These are phyloP conservation scores for Lunularia cruciata DNA, from an alignment of 225 moss, liverwort and hornwort genomes.

Conservation along the genomic window DNA sequence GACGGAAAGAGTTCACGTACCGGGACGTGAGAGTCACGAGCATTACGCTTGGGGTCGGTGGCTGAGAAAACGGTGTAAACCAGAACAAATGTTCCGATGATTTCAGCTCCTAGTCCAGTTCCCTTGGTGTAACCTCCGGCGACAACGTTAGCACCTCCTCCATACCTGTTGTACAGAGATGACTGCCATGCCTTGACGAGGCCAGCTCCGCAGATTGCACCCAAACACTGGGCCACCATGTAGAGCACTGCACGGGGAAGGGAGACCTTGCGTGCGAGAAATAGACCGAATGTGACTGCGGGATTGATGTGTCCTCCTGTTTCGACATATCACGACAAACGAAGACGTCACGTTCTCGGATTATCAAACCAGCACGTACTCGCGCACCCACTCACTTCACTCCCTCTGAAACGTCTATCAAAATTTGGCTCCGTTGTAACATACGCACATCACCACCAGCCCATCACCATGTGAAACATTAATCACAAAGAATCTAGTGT, in stretches of 20 bases:
- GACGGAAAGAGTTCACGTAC: conserved; percentile 4
- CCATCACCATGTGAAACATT: no score
- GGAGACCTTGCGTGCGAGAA: conserved; percentile 29
- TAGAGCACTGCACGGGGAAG: conserved; percentile 27
- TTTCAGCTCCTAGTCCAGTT: conserved; percentile 35
- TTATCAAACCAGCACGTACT: no score
- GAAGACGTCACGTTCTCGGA: no score
- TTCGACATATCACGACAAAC: neutral
- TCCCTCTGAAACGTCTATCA: no score
- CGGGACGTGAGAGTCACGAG: conserved; percentile 39
- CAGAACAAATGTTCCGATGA: conserved; percentile 33
- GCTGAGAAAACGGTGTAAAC: conserved; percentile 38
- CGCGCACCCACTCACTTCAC: no score
- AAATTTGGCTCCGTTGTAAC: no score
- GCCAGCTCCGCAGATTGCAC: conserved; percentile 28
- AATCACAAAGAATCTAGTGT: no score
- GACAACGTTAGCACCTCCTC: conserved; percentile 30
- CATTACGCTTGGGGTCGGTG: conserved; percentile 36
- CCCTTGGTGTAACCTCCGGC: conserved; percentile 26
- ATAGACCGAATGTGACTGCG: conserved; percentile 35
- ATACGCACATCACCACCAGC: no score
- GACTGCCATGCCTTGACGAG: conserved; percentile 35
- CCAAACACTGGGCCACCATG: conserved; percentile 34
- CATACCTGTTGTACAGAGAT: conserved; percentile 13
- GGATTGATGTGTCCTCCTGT: conserved; percentile 36